Evolutionary conservation across 371 early-diverging fungal species (phyloP).

Genomic region (Syncephalastrum monosporum): DNA sequence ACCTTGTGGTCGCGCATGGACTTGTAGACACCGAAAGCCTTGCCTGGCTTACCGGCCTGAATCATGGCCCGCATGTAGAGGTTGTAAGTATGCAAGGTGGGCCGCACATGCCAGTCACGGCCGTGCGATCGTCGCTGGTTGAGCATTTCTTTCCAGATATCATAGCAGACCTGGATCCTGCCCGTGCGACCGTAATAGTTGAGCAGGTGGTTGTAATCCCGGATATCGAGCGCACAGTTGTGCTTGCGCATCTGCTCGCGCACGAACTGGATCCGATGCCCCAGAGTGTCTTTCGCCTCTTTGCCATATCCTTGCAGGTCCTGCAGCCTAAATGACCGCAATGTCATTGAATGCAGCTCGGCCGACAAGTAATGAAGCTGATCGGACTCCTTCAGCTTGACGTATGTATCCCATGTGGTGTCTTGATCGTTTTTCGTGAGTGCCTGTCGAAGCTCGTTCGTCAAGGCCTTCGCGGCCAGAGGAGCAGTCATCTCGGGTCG

Average conservation of each 20-base stretch:
- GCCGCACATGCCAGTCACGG: conserved; percentile 6
- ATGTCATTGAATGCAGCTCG: conserved; percentile 34
- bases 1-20: conserved; percentile 18
- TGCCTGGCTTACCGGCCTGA: conserved; percentile 18
- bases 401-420: conserved; percentile 43
- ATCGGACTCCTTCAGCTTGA: conserved; percentile 19
- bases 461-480: no score
- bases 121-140: not conserved
- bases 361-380: conserved; percentile 20
- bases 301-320: conserved; percentile 19
- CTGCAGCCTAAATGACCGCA: conserved; percentile 36
- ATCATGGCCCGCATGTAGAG: conserved; percentile 42
- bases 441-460: conserved; percentile 21
- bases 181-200: conserved; percentile 36
- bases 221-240: conserved; percentile 21
- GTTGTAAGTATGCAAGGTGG: conserved; percentile 36
- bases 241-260: conserved; percentile 25
- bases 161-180: conserved; percentile 28
- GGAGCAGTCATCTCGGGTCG: no score
- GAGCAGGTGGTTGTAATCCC: conserved; percentile 49
- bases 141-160: conserved; percentile 27
- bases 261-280: conserved; percentile 28
- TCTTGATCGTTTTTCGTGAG: conserved; percentile 27
- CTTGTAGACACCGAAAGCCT: conserved; percentile 27
- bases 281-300: conserved; percentile 25